These are phyloP conservation scores for Diospyros kaki DNA, from an alignment of 148 eudicot species.

Conservation along the genomic window DNA sequence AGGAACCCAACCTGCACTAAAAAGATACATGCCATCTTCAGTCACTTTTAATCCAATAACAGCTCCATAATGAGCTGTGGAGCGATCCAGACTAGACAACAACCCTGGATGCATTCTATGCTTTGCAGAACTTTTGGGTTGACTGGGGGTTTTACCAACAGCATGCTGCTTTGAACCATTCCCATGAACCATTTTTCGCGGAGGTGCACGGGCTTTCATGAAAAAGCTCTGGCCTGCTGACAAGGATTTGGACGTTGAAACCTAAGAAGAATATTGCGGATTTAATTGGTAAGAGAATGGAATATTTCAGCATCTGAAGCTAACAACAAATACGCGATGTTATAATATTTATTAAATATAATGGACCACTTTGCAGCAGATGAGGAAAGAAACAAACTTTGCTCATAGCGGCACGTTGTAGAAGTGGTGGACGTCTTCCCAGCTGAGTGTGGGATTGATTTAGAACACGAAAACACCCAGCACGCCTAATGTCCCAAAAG, in stretches of 20 bases:
- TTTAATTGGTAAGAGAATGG: constrained; percentile 1
- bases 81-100: constrained; percentile 80
- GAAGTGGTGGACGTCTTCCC: constrained; percentile 80
- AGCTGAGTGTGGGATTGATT: constrained; percentile 89
- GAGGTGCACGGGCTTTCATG: constrained; percentile 43
- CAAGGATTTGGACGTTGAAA: constrained; percentile 43
- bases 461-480: constrained; percentile 88
- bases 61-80: constrained; percentile 94
- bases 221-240: constrained; percentile 44
- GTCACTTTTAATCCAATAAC: constrained; percentile 81
- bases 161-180: constrained; percentile 45
- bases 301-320: neutral
- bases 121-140: constrained; percentile 48
- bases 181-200: constrained; percentile 41
- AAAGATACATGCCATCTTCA: constrained; percentile 89
- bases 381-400: constrained; percentile 43
- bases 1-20: constrained; percentile 77
- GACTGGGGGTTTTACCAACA: constrained; percentile 30
- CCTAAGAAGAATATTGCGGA: constrained; percentile 27
- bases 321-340: neutral
- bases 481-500: constrained; percentile 97
- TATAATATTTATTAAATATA: neutral
- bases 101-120: constrained; percentile 93
- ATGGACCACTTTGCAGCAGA: neutral
- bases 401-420: constrained; percentile 35